Evolutionary conservation across 352 stramenopile species (phyloP).

Genomic region (Aphanomyces cochlioides): DNA sequence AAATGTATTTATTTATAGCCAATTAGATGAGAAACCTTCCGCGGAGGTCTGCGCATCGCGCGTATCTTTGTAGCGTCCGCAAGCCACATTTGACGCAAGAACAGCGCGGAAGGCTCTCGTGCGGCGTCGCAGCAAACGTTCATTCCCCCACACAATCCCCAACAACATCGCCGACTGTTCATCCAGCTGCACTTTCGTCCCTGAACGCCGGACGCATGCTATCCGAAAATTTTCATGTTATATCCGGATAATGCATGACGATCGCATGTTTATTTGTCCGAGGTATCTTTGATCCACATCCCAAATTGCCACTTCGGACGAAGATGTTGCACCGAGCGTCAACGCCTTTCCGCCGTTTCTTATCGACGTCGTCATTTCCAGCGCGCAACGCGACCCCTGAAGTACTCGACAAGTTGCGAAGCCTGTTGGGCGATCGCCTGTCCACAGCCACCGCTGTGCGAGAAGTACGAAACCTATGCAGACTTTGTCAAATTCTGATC

Average conservation of each 20-base stretch:
- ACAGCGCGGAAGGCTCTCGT: too few species aligned
- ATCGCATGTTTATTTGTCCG: background rate
- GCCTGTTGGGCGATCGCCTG: conserved; percentile 65
- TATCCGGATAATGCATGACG: background rate
- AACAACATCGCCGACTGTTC: too few species aligned
- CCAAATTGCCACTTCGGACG: background rate
- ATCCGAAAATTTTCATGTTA: too few species aligned
- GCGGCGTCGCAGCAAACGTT: too few species aligned
- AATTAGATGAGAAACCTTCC: too few species aligned
- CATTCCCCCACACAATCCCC: too few species aligned
- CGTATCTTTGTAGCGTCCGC: too few species aligned
- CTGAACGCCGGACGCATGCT: too few species aligned
- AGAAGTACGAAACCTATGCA: conserved; percentile 32
- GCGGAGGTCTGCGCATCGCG: too few species aligned
- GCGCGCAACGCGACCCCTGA: conserved; percentile 29
- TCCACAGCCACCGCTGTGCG: conserved; percentile 59
- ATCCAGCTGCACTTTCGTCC: too few species aligned
- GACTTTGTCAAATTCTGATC: background rate
- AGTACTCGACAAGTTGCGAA: conserved; percentile 50
- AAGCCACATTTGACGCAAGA: too few species aligned
- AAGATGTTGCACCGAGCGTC: background rate
- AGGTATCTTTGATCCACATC: conserved; percentile 8
- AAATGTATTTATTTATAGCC: too few species aligned
- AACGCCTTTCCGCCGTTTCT: conserved; percentile 5
- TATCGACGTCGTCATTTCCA: background rate